These are phyloP conservation scores for Citrus medica DNA, from an alignment of 345 rosid species.

Conservation along the genomic window DNA sequence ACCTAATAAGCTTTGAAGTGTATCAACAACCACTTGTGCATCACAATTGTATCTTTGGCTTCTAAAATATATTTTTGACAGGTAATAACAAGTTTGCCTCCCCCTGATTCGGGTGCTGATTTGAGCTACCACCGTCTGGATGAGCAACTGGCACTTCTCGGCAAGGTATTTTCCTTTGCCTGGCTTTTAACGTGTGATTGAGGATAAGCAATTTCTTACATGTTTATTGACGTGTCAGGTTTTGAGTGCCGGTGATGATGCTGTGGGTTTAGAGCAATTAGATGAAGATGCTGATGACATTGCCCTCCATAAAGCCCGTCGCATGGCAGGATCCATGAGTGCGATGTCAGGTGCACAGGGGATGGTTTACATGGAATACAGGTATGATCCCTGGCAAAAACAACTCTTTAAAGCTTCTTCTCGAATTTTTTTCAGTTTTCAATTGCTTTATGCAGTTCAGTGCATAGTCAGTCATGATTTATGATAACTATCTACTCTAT, in stretches of 20 bases:
- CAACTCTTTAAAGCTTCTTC: neutral
- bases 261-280: slow-evolving; percentile 76
- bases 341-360: slow-evolving; percentile 86
- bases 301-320: slow-evolving; percentile 70
- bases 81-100: slow-evolving; percentile 93
- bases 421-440: neutral
- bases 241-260: slow-evolving; percentile 79
- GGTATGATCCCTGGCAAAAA: slow-evolving; percentile 29
- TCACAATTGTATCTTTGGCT: neutral
- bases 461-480: neutral
- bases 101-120: slow-evolving; percentile 75
- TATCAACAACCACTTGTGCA: neutral
- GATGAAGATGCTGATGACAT: slow-evolving; percentile 93
- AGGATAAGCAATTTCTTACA: slow-evolving; percentile 9
- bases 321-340: slow-evolving; percentile 68
- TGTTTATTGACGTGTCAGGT: slow-evolving; percentile 38
- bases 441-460: neutral
- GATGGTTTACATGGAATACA: slow-evolving; percentile 89
- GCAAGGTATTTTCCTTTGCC: slow-evolving; percentile 40
- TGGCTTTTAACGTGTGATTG: neutral
- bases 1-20: neutral
- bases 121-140: slow-evolving; percentile 63
- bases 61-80: slow-evolving; percentile 20
- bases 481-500: neutral
- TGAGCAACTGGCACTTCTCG: slow-evolving; percentile 74